Conservation (phyloP, 2,329 filamentous ascomycete genomes). For the Aspergillus puulaauensis region DNA sequence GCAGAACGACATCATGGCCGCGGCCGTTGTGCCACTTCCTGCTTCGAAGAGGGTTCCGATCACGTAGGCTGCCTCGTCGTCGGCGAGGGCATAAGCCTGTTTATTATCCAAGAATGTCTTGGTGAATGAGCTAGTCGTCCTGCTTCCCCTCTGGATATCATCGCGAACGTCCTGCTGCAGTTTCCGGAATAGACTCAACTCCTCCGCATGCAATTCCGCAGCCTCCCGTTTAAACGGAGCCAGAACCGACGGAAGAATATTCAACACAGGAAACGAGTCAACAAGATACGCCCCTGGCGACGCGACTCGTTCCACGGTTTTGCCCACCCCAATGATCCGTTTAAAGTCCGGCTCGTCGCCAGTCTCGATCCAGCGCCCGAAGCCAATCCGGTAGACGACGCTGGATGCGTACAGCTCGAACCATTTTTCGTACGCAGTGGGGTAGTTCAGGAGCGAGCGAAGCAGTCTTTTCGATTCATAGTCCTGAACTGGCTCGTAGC, state of each 20-base stretch:
- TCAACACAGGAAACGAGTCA: neutral
- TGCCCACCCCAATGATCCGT: neutral
- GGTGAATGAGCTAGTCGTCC: neutral
- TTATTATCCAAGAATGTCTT: neutral
- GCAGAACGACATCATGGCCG: neutral
- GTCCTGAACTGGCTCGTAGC: neutral
- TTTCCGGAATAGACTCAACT: neutral
- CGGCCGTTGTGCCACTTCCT: neutral
- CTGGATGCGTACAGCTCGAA: neutral
- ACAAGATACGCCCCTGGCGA: neutral
- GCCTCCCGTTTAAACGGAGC: neutral
- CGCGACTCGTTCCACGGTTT: neutral
- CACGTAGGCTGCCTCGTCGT: neutral
- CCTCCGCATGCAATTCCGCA: neutral
- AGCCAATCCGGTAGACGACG: neutral
- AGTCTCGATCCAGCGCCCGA: neutral
- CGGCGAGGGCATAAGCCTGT: neutral
- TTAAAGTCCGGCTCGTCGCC: neutral
- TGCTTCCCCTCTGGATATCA: neutral
- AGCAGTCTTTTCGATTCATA: neutral
- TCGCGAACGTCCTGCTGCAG: neutral
- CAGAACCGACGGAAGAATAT: constrained; percentile 39
- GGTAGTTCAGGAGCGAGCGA: neutral
- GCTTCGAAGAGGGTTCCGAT: neutral
- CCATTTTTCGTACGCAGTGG: neutral